Percentiles rank a stretch among this genome's conserved stretches.
These are phyloP conservation scores for Arachnopeziza araneosa DNA, from an alignment of 2,329 filamentous ascomycete genomes.

Conservation along the genomic window DNA sequence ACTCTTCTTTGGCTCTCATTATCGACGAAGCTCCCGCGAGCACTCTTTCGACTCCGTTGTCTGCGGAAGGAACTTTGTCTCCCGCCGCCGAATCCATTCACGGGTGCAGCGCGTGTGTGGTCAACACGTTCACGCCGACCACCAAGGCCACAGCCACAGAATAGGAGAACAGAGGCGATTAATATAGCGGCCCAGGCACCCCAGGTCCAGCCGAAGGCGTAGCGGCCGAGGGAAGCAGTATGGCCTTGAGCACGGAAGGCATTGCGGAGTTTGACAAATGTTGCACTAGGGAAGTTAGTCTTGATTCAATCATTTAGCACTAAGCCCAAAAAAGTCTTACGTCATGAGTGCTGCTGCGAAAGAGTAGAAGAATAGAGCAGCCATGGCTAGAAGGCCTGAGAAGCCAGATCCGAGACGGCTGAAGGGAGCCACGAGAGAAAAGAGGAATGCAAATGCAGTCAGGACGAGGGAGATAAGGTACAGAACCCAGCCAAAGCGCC, in stretches of 20 bases:
- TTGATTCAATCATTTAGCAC: neutral
- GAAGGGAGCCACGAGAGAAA: constrained; percentile 63
- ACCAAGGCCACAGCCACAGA: constrained; percentile 21
- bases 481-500: constrained; percentile 90
- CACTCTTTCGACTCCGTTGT: constrained; percentile 42
- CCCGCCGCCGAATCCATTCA: constrained; percentile 25
- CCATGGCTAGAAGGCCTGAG: constrained; percentile 49
- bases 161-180: constrained; percentile 63
- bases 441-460: constrained; percentile 59
- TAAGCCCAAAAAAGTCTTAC: constrained; percentile 41
- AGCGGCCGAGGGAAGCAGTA: constrained; percentile 55
- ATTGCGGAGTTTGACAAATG: constrained; percentile 65
- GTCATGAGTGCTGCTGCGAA: constrained; percentile 69
- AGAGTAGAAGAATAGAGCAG: constrained; percentile 65
- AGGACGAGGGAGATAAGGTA: constrained; percentile 83
- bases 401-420: constrained; percentile 66
- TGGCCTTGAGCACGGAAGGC: constrained; percentile 53
- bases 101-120: neutral
- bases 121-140: neutral
- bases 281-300: constrained; percentile 36
- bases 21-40: constrained; percentile 44
- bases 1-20: constrained; percentile 53
- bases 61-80: constrained; percentile 41
- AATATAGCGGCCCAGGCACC: constrained; percentile 61
- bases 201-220: constrained; percentile 76